phyloP scores from a whole-genome alignment of 352 stramenopile genomes.

The Pythium rishiriense region DNA sequence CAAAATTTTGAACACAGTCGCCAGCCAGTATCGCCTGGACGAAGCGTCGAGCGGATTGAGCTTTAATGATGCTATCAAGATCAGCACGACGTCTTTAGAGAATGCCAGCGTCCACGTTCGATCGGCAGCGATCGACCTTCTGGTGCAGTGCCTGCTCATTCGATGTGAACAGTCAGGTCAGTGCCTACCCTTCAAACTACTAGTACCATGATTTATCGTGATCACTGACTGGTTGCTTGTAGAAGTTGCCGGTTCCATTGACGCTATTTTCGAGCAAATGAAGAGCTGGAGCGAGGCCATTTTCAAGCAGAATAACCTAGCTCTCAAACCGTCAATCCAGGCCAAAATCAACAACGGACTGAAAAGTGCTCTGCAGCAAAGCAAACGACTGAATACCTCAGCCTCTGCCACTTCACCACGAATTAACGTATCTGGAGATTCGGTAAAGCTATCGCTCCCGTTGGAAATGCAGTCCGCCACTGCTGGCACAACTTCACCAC shows the following conservation, averaged over 20 bases:
- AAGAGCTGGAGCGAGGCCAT: conserved; percentile 73
- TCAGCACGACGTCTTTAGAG: conserved; percentile 62
- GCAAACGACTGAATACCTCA: conserved; percentile 48
- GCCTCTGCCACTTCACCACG: not conserved
- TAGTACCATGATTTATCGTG: not conserved
- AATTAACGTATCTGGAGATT: not conserved
- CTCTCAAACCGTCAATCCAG: conserved; percentile 73
- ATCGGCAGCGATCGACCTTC: conserved; percentile 62
- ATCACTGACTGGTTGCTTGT: not conserved
- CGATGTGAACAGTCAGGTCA: conserved; percentile 74
- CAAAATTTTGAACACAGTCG: conserved; percentile 78
- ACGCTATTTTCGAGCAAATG: conserved; percentile 74
- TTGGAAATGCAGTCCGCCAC: conserved; percentile 9
- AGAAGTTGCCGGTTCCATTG: conserved; percentile 59
- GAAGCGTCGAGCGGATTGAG: conserved; percentile 47
- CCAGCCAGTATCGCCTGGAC: conserved; percentile 79
- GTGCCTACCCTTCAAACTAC: not conserved
- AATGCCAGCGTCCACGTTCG: conserved; percentile 81
- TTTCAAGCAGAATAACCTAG: conserved; percentile 71
- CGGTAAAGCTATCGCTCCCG: not conserved
- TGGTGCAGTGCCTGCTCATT: conserved; percentile 75
- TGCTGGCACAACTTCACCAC: conserved; percentile 29
- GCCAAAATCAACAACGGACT: conserved; percentile 84
- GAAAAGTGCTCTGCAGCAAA: conserved; percentile 62
- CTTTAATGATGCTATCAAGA: conserved; percentile 62